These are phyloP conservation scores for Cryptococcus sp. DNA, from an alignment of 1,284 basidiomycete species.

Conservation along the genomic window DNA sequence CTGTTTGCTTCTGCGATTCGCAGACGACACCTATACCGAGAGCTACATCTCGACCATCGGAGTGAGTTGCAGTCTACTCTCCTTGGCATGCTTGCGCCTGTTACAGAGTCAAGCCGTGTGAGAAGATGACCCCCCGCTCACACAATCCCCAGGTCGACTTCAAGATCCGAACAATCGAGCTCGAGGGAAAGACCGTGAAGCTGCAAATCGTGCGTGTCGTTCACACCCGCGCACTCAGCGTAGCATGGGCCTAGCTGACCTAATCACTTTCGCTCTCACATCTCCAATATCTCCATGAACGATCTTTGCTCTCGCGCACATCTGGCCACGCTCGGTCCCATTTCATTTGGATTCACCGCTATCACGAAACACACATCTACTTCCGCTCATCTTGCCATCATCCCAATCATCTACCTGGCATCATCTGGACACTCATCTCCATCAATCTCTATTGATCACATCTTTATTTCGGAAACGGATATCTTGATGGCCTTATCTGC, in stretches of 20 bases:
- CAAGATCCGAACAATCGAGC: slow-evolving; percentile 99
- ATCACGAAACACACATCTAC: background rate
- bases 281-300: background rate
- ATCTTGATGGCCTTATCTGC: too few species aligned
- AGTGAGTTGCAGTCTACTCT: slow-evolving; percentile 49
- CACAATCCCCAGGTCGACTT: slow-evolving; percentile 70
- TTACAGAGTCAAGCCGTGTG: too few species aligned
- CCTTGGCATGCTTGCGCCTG: background rate
- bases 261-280: slow-evolving; percentile 15
- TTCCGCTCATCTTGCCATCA: too few species aligned
- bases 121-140: slow-evolving; percentile 5
- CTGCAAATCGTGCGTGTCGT: slow-evolving; percentile 87
- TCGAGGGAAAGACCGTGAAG: slow-evolving; percentile 99
- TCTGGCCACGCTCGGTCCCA: background rate
- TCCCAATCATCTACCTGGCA: too few species aligned
- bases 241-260: slow-evolving; percentile 27
- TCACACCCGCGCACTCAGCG: slow-evolving; percentile 32
- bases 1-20: slow-evolving; percentile 95
- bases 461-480: too few species aligned
- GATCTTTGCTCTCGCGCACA: background rate
- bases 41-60: slow-evolving; percentile 99
- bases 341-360: slow-evolving; percentile 16
- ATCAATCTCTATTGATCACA: too few species aligned
- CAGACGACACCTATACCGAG: slow-evolving; percentile 99
- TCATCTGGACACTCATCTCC: too few species aligned